Percentiles rank a stretch among this genome's conserved stretches.
These are phyloP conservation scores for Epichloe glyceriae DNA, from an alignment of 2,329 filamentous ascomycete genomes.

Conservation along the genomic window DNA sequence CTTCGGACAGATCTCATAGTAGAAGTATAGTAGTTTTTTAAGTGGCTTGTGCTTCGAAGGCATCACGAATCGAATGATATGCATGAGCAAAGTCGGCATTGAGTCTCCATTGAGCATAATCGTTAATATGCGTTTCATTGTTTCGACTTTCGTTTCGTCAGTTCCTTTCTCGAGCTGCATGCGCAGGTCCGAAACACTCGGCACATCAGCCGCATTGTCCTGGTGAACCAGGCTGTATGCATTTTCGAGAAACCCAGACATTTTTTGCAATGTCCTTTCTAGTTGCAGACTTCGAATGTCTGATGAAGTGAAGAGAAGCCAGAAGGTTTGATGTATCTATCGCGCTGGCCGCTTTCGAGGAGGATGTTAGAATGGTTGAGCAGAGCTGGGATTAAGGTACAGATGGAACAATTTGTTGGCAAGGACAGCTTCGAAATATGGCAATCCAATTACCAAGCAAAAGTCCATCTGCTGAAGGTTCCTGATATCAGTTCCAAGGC, in stretches of 20 bases:
- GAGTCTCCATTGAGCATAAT: conserved; percentile 98
- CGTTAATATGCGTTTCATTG: conserved; percentile 90
- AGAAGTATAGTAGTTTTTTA: conserved; percentile 98
- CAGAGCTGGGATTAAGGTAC: neutral
- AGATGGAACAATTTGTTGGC: neutral
- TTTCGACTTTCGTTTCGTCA: conserved; percentile 86
- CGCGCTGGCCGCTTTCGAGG: neutral
- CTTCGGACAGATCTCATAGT: conserved; percentile 98
- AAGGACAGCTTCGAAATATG: neutral
- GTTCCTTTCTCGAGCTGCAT: conserved; percentile 87
- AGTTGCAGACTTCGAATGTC: neutral
- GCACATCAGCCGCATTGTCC: conserved; percentile 92
- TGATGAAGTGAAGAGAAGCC: neutral
- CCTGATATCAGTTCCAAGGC: conserved; percentile 14
- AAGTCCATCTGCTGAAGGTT: conserved; percentile 1
- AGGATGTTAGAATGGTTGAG: neutral
- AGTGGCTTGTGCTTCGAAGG: conserved; percentile 90
- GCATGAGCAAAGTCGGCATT: conserved; percentile 92
- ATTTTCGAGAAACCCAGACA: conserved; percentile 90
- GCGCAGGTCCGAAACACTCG: conserved; percentile 79
- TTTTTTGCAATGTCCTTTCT: conserved; percentile 27
- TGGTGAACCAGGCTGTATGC: conserved; percentile 94
- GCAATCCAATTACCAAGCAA: neutral
- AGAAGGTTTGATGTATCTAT: neutral
- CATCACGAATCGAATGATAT: conserved; percentile 99